Evolutionary conservation across 331 rosid species (phyloP), one percentile per base, ranked within the genome.

Genomic region (Dryas integrifolia): DNA sequence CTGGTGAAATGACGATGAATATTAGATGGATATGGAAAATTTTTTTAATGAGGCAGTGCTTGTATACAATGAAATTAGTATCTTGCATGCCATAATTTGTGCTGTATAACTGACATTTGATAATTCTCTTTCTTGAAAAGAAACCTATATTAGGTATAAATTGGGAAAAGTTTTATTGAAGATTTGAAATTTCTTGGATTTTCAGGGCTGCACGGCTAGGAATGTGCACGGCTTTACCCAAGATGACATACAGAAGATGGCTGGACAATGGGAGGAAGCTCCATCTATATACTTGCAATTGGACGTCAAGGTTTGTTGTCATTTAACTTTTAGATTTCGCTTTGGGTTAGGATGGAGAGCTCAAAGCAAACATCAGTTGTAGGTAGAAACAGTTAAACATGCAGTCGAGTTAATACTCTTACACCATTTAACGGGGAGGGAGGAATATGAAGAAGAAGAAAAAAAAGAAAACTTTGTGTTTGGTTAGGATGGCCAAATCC

Each of bases 141-240:
- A 55, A 69, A 58, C 58, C 16, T 16, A 10, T 50, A 16, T 45
- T 6, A 58, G 61, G 4, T 41, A 9, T 63, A 16, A 46, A 47
- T 49, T 51, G 30, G 61, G 67, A 44, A 38, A 14, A 11, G 21
- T 67, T 67, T 26, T 78, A 55, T 58, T 71, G 16, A 60, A 57
- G 59, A 49, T 46, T 86, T 89, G 48, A 73, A 48, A 41, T 74
- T 61, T 77, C 45, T 79, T 68, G 68, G 11, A 66, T 81, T 75
- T 30, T 76, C 81, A 94, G 98, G 98, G 98, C 73, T 94, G 98
- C 45, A 96, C 97, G 1, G 98, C 97, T 30, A 91, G 98, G 87
- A 94, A 94, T 78, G 96, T 94, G 71, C 98, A 94, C 69, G 87
- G 96, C 69, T 91, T 91, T 77, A 83, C 86, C 13, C 89, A 76